phyloP scores from a whole-genome alignment of 345 rosid species.

The Carallia pectinifolia region DNA sequence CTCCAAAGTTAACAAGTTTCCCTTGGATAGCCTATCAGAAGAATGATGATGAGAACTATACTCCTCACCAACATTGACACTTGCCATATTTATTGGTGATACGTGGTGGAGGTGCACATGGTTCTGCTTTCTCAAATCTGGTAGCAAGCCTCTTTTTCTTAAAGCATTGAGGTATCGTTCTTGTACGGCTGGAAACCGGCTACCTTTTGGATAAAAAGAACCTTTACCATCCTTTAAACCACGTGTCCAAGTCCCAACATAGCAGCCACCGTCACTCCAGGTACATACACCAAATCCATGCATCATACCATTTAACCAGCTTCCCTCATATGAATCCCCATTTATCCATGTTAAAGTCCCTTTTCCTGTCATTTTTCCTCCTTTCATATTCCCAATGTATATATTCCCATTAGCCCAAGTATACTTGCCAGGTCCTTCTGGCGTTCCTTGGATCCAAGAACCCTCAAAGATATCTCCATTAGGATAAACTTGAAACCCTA shows the following conservation, averaged over 20 bases:
- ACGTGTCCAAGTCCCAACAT: conserved; percentile 90
- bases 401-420: conserved; percentile 82
- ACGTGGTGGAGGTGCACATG: conserved; percentile 56
- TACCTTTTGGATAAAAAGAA: conserved; percentile 82
- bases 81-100: conserved; percentile 66
- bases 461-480: conserved; percentile 85
- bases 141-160: conserved; percentile 81
- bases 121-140: conserved; percentile 72
- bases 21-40: conserved; percentile 54
- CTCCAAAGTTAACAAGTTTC: conserved; percentile 71
- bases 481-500: conserved; percentile 77
- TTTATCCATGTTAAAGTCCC: conserved; percentile 84
- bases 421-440: conserved; percentile 95
- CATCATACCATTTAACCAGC: conserved; percentile 91
- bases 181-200: conserved; percentile 64
- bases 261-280: conserved; percentile 86
- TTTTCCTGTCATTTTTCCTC: conserved; percentile 94
- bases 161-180: conserved; percentile 75
- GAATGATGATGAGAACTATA: conserved; percentile 37
- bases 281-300: conserved; percentile 93
- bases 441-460: conserved; percentile 82
- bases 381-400: conserved; percentile 84
- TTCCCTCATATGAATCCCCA: conserved; percentile 88
- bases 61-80: conserved; percentile 47
- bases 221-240: conserved; percentile 98